These are phyloP conservation scores for Rhynchosporium graminicola DNA, from an alignment of 2,329 filamentous ascomycete genomes.

Conservation along the genomic window DNA sequence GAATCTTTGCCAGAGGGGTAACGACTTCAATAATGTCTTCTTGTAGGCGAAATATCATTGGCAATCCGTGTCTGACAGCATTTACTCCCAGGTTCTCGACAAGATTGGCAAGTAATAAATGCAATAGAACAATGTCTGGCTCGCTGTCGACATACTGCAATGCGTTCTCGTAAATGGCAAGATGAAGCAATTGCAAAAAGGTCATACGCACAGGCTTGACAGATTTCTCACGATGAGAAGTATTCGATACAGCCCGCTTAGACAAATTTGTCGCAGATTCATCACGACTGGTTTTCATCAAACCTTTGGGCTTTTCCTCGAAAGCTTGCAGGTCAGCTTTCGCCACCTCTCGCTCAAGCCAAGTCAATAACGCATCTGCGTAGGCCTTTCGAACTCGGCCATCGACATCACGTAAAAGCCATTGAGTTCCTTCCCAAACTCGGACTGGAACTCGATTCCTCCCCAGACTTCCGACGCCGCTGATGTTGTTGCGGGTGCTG, in stretches of 20 bases:
- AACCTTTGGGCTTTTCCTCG: constrained; percentile 54
- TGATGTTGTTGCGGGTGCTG: constrained; percentile 63
- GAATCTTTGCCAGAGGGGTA: constrained; percentile 69
- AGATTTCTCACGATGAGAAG: constrained; percentile 50
- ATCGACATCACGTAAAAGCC: constrained; percentile 81
- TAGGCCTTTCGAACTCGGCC: constrained; percentile 82
- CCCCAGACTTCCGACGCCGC: constrained; percentile 64
- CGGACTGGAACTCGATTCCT: constrained; percentile 75
- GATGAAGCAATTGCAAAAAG: constrained; percentile 80
- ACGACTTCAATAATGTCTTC: constrained; percentile 74
- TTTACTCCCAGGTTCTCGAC: constrained; percentile 80
- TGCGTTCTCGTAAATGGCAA: constrained; percentile 87
- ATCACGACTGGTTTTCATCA: constrained; percentile 38
- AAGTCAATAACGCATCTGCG: constrained; percentile 77
- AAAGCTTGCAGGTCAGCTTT: constrained; percentile 62
- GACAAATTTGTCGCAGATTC: constrained; percentile 37
- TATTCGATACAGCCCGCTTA: constrained; percentile 67
- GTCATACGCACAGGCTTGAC: constrained; percentile 39
- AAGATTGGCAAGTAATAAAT: constrained; percentile 74
- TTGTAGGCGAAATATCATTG: constrained; percentile 87
- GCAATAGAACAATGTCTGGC: constrained; percentile 73
- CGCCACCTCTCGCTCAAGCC: constrained; percentile 80
- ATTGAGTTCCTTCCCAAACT: constrained; percentile 96
- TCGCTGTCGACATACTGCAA: constrained; percentile 72
- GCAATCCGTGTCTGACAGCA: constrained; percentile 73